phyloP scores from a whole-genome alignment of 2,329 filamentous ascomycete species.

The Leptographium wingfieldii region DNA sequence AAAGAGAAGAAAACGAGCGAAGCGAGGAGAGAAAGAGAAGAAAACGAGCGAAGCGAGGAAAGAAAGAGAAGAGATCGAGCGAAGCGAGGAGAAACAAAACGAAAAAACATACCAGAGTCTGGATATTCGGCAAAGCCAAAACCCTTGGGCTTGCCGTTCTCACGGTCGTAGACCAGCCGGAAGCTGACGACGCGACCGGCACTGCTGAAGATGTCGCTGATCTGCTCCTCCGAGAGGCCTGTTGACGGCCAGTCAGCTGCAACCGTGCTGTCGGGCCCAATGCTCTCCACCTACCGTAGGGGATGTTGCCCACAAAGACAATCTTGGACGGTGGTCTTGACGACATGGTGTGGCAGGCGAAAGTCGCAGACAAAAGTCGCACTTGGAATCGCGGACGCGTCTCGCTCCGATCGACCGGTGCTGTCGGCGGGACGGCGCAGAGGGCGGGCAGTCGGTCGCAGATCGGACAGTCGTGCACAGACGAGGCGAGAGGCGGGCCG shows the following conservation, averaged over 20 bases:
- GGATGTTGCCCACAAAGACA: slow-evolving; percentile 76
- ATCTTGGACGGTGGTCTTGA: slow-evolving; percentile 65
- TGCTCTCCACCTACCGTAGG: slow-evolving; percentile 46
- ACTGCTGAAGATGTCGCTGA: slow-evolving; percentile 82
- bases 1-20: no score
- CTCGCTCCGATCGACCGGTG: no score
- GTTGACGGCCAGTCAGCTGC: not conserved
- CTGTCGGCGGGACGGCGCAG: slow-evolving; percentile 22
- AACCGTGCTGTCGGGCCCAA: not conserved
- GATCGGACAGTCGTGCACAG: not conserved
- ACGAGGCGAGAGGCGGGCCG: no score
- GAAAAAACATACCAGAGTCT: slow-evolving; percentile 53
- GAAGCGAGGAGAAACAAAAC: not conserved
- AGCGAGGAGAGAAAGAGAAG: no score
- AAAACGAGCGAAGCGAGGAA: not conserved
- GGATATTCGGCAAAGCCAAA: slow-evolving; percentile 96
- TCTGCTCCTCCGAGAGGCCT: slow-evolving; percentile 94
- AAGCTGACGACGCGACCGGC: slow-evolving; percentile 88
- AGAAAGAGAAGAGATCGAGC: not conserved
- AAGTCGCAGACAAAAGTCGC: no score
- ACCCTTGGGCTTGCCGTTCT: slow-evolving; percentile 87
- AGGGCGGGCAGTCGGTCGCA: slow-evolving; percentile 28
- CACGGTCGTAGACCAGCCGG: slow-evolving; percentile 86
- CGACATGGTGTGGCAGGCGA: not conserved
- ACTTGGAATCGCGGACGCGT: no score